Base-by-base conservation (phyloP, 768 basidiomycete species). In the Cyclocybe cylindracea region DNA sequence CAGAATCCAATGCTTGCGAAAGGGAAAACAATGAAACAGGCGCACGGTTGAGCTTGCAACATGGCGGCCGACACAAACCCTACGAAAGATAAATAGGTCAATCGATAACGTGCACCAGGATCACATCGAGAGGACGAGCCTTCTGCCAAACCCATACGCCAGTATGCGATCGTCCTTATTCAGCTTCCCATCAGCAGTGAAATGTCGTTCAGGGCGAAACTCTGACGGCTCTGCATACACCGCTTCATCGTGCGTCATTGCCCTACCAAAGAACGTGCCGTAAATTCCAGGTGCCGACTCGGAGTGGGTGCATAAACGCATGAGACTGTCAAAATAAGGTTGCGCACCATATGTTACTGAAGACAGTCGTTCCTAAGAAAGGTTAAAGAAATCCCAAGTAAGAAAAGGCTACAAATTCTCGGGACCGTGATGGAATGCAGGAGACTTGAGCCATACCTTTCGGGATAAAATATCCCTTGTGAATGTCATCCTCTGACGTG, bases 401-500 rank as follows among this genome's bases (percentile, higher is more conserved):
- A 10, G 1, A 1, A 11, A 10, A 37, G 10, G 32, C 0, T 24
- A 3, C 4, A 24, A 24, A 5, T 24, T 24, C 5, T 24, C 24
- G 24, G 24, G 24, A 24, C 4, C 24, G 16, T 16, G 16, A 16
- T 16, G 1, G 16, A 24, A 24, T 24, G 24, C 24, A 24, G 24
- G 24, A 24, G 24, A 24, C 2, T 24, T 24, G 24, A 24, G 5
- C 24, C 5, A 24, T 11, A 47, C 59, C 59, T 51, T 60, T 54
- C 5, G 65, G 65, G 3, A 67, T 61, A 38, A 59, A 57, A 49
- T 66, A 62, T 3, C 64, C 64, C 16, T 53, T 53, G 36, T 53
- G 46, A 35, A 11, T 33, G 46, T 67, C 64, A 39, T 68, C 65
- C 36, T 62, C 51, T 16, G 46, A 58, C 1, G 58, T 39, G 7